Evolutionary conservation across 345 rosid species (phyloP), one percentile per base, ranked within the genome.

Genomic region (Reutealis trisperma): DNA sequence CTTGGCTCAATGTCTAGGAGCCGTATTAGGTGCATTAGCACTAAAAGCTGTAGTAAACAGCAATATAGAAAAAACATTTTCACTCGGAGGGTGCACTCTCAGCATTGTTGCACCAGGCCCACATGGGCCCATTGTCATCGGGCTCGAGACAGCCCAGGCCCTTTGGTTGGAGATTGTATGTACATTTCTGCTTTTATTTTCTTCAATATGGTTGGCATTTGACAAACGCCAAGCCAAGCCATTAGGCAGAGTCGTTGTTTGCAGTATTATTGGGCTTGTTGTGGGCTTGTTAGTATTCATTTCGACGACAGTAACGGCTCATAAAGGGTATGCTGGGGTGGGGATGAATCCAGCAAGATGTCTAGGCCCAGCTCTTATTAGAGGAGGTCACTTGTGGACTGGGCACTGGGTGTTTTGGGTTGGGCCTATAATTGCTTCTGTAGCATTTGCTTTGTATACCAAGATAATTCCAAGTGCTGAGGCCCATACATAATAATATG

Each of bases 311-410:
- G 85, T 85, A 19, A 89, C 90, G 0, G 80, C 85, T 8, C 71
- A 71, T 2, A 79, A 80, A 70, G 86, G 86, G 1, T 89, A 87
- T 55, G 84, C 83, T 0, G 92, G 92, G 2, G 90, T 79, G 37
- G 89, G 88, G 80, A 51, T 89, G 77, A 89, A 85, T 70, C 90
- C 89, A 0, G 88, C 89, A 2, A 85, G 89, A 34, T 87, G 88
- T 73, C 67, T 89, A 57, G 90, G 89, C 41, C 88, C 89, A 0
- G 84, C 80, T 9, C 2, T 81, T 13, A 70, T 77, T 41, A 67
- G 84, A 81, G 80, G 84, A 5, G 75, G 80, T 0, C 75, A 76
- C 37, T 59, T 81, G 30, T 76, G 83, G 83, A 25, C 24, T 45
- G 83, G 77, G 8, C 80, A 80, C 0, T 76, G 80, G 83, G 77